A percentile compares a stretch with the other conserved stretches of the same genome.
These are phyloP conservation scores for Trichosporon faecale DNA, from an alignment of 1,284 basidiomycete genomes.

Conservation along the genomic window DNA sequence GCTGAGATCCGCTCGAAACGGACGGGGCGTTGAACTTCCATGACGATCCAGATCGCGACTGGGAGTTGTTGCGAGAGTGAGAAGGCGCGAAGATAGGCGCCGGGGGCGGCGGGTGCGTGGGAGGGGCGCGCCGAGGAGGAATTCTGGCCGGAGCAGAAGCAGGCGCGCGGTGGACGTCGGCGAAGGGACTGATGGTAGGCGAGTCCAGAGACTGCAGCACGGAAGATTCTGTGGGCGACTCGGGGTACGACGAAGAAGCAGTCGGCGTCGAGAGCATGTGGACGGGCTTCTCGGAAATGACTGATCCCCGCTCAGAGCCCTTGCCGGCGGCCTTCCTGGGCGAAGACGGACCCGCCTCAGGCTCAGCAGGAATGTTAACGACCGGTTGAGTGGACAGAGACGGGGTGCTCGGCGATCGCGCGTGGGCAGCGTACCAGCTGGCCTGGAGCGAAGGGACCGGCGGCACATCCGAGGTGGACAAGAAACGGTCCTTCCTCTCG, in stretches of 20 bases:
- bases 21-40: neutral
- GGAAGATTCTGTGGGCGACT: neutral
- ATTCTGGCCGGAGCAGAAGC: slow-evolving; percentile 9
- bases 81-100: slow-evolving; percentile 17
- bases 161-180: neutral
- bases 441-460: neutral
- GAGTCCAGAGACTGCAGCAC: neutral
- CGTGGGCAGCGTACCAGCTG: neutral
- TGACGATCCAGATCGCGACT: slow-evolving; percentile 5
- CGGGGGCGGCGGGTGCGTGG: slow-evolving; percentile 19
- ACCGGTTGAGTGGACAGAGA: neutral
- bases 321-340: neutral
- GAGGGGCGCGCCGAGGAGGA: slow-evolving; percentile 18
- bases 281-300: neutral
- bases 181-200: neutral
- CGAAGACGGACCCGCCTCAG: neutral
- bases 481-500: slow-evolving; percentile 2
- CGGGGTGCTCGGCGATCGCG: neutral
- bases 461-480: neutral
- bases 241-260: neutral
- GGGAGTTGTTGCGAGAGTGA: slow-evolving; percentile 1
- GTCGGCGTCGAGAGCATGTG: neutral
- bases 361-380: neutral
- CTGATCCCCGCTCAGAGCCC: neutral
- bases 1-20: slow-evolving; percentile 5